Percentiles rank a stretch among this genome's conserved stretches.
Conservation (phyloP, 2,329 filamentous ascomycete genomes). For the Epichloe bromicola region DNA sequence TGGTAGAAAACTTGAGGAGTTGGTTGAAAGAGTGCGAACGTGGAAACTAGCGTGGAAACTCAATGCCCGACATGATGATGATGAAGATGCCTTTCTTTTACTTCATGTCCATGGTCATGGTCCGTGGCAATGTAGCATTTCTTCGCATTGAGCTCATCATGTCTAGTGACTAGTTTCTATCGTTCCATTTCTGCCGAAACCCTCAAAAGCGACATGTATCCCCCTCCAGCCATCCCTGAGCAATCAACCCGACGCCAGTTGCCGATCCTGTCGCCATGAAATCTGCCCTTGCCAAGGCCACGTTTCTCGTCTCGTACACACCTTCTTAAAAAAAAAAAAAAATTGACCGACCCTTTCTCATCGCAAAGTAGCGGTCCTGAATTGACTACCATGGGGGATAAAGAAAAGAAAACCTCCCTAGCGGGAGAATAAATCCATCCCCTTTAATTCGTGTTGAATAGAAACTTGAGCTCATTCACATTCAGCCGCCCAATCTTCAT, state of each 20-base stretch:
- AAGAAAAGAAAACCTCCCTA: too few species aligned
- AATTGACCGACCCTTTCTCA: too few species aligned
- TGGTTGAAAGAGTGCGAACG: background rate
- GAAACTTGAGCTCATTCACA: constrained; percentile 52
- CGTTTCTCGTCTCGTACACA: too few species aligned
- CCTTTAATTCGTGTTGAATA: constrained; percentile 35
- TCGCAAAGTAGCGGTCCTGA: too few species aligned
- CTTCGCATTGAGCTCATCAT: too few species aligned
- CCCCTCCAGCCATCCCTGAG: background rate
- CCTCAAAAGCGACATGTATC: background rate
- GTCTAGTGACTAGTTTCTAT: too few species aligned
- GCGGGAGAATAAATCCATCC: background rate
- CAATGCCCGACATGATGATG: background rate
- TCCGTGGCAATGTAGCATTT: too few species aligned
- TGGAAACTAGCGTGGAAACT: background rate
- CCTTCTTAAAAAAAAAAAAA: too few species aligned
- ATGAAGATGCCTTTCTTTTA: background rate
- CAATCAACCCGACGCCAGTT: background rate
- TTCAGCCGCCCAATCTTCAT: constrained; percentile 54
- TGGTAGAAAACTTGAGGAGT: background rate
- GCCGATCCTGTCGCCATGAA: background rate
- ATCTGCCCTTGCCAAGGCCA: too few species aligned
- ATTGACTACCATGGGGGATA: too few species aligned
- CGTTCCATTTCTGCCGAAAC: background rate
- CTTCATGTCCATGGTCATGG: too few species aligned